Evolutionary conservation across 2,329 filamentous ascomycete species (phyloP).

Genomic region (Decorospora gaudefroyi): DNA sequence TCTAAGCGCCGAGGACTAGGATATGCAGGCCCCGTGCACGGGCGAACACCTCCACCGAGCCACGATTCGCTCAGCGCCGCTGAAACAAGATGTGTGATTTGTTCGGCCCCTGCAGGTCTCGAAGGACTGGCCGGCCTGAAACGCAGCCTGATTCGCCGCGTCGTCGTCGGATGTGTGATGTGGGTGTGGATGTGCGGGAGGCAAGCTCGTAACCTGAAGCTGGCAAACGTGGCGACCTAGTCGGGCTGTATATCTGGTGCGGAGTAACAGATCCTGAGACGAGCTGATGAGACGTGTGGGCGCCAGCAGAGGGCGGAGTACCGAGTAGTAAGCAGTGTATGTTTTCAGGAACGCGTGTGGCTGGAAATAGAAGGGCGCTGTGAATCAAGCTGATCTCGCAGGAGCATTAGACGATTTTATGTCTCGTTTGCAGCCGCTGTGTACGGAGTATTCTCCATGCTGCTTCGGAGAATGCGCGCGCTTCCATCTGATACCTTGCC

Average conservation of each 20-base stretch:
- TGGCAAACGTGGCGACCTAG: constrained; percentile 33
- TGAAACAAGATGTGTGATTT: constrained; percentile 47
- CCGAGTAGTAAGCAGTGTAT: constrained; percentile 19
- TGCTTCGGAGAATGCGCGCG: constrained; percentile 43
- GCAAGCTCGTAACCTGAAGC: constrained; percentile 26
- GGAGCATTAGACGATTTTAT: constrained; percentile 40
- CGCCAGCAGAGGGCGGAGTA: constrained; percentile 22
- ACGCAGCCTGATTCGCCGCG: constrained; percentile 35
- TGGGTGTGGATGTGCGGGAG: constrained; percentile 33
- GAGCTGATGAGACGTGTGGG: constrained; percentile 33
- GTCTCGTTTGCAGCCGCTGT: constrained; percentile 45
- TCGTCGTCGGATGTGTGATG: constrained; percentile 31
- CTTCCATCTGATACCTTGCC: constrained; percentile 39
- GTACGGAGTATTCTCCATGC: constrained; percentile 32
- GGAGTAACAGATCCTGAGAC: constrained; percentile 31
- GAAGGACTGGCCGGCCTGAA: constrained; percentile 19
- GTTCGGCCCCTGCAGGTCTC: constrained; percentile 44
- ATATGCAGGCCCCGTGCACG: constrained; percentile 25
- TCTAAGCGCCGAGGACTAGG: constrained; percentile 38
- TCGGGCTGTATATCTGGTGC: constrained; percentile 29
- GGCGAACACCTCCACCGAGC: constrained; percentile 19
- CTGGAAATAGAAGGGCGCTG: constrained; percentile 30
- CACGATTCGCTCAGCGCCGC: constrained; percentile 27
- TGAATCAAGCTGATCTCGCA: constrained; percentile 34
- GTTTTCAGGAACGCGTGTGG: constrained; percentile 17